phyloP scores from a whole-genome alignment of 2,329 filamentous ascomycete species.

The Apiospora arundinis region DNA sequence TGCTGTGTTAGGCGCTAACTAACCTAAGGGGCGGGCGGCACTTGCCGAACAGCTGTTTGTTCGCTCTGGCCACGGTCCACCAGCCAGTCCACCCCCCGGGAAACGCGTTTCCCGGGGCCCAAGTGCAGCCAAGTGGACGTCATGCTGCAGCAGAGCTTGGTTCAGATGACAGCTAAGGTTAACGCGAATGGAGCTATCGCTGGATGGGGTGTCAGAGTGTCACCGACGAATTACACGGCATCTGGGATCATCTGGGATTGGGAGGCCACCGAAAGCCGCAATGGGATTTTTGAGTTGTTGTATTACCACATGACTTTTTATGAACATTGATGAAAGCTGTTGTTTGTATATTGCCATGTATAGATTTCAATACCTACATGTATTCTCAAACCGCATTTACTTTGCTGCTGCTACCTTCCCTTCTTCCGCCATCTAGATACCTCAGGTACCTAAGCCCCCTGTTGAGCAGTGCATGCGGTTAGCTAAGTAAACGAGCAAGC shows the following conservation, averaged over 20 bases:
- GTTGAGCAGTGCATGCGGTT: background rate
- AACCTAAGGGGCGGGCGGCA: background rate
- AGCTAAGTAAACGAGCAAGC: background rate
- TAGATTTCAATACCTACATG: too few relatives aligned
- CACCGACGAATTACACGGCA: background rate
- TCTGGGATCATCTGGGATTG: background rate
- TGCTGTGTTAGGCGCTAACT: too few relatives aligned
- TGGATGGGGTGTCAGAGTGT: background rate
- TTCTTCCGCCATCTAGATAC: background rate
- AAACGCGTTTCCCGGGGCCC: background rate
- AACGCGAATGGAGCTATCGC: background rate
- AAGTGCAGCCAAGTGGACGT: constrained; percentile 8
- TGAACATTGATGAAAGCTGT: background rate
- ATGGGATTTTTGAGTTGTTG: constrained; percentile 8
- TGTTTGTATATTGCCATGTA: background rate
- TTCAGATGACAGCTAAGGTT: constrained; percentile 14
- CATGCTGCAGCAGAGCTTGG: constrained; percentile 10
- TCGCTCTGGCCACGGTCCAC: background rate
- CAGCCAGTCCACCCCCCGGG: background rate
- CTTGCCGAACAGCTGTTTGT: background rate
- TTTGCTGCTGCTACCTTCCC: background rate
- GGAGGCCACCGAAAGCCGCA: background rate
- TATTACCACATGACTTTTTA: constrained; percentile 10
- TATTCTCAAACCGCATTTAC: background rate
- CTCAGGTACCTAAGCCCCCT: background rate